Evolutionary conservation across 2,329 filamentous ascomycete genomes (phyloP), one percentile per base, ranked within the genome.

Genomic region (Ophiostoma populinum): DNA sequence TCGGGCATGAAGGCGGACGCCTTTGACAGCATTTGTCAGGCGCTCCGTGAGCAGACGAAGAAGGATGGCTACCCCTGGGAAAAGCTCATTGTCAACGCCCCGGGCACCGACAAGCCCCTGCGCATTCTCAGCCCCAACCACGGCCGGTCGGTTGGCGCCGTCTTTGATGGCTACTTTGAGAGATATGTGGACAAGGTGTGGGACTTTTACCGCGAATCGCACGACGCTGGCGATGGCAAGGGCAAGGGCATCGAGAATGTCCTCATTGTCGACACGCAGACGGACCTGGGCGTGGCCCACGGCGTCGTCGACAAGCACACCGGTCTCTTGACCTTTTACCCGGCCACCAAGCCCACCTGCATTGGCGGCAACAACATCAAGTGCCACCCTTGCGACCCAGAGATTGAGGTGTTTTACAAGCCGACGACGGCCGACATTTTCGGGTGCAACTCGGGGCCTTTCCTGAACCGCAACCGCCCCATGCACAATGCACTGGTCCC

Each of bases 231-330:
- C 13, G 10, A n/a, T 5, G 10, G 6, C 13, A 8, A 15, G 10
- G 8, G 18, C 15, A 9, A 41, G 10, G 41, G 41, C 12, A 49
- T 46, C 7, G 49, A 57, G 27, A n/a, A n/a, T n/a, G 24, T 16
- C 21, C 49, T 78, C 35, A 63, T 52, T 2, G 62, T 81, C 53
- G 65, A 81, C 54, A 81, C 76, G 3, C 76, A 81, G 54, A 66
- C 66, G 3, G 60, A 54, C 1, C 57, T 59, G 4, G 75, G 75
- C 6, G 56, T 63, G 6, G 53, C 76, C 2, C 46, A 50, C 1
- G 73, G 67, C 16, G 51, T 50, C n/a, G 61, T 74, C 20, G 47
- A 53, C 43, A 46, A 48, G 36, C 55, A 52, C 7, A 54, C 56
- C n/a, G 49, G 50, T 37, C 45, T 62, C 4, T 54, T 55, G 2